phyloP scores from a whole-genome alignment of 768 basidiomycete genomes.

The Phanerochaete sordida region DNA sequence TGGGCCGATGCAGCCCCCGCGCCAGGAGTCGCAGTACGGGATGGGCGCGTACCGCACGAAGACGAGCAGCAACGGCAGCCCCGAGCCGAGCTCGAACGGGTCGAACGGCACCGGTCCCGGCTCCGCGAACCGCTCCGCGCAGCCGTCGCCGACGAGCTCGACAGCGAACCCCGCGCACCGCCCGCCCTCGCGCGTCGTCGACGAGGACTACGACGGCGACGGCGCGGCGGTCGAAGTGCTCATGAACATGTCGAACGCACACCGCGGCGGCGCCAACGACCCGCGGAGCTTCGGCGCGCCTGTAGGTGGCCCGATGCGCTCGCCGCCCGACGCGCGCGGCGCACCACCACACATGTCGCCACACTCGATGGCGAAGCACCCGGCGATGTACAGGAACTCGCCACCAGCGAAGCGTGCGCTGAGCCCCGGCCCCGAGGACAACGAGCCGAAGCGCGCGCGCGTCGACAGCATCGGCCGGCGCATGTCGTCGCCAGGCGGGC shows the following conservation, averaged over 20 bases:
- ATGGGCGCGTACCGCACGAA: slow-evolving; percentile 21
- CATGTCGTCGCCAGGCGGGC: slow-evolving; percentile 1
- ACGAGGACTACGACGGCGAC: slow-evolving; percentile 94
- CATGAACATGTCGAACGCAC: slow-evolving; percentile 49
- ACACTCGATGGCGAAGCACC: slow-evolving; percentile 15
- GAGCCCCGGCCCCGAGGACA: slow-evolving; percentile 65
- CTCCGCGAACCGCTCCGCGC: slow-evolving; percentile 53
- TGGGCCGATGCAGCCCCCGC: slow-evolving; percentile 14
- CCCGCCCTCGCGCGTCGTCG: slow-evolving; percentile 65
- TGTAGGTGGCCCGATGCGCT: slow-evolving; percentile 8
- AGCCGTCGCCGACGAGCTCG: slow-evolving; percentile 67
- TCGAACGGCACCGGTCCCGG: slow-evolving; percentile 59
- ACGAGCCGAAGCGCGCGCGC: slow-evolving; percentile 60
- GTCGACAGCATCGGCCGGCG: slow-evolving; percentile 37
- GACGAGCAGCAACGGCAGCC: slow-evolving; percentile 38
- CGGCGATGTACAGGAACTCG: slow-evolving; percentile 66
- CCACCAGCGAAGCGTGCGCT: slow-evolving; percentile 62
- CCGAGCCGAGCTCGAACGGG: slow-evolving; percentile 50
- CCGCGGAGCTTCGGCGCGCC: slow-evolving; percentile 14
- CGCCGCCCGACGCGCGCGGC: slow-evolving; percentile 10
- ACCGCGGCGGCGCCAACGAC: slow-evolving; percentile 20
- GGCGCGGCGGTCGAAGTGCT: slow-evolving; percentile 68
- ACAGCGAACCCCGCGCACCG: slow-evolving; percentile 55
- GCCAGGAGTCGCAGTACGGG: slow-evolving; percentile 18
- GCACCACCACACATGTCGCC: slow-evolving; percentile 15